These are phyloP conservation scores for Pyrenula massariospora DNA, from an alignment of 495 filamentous ascomycete species.

Conservation along the genomic window DNA sequence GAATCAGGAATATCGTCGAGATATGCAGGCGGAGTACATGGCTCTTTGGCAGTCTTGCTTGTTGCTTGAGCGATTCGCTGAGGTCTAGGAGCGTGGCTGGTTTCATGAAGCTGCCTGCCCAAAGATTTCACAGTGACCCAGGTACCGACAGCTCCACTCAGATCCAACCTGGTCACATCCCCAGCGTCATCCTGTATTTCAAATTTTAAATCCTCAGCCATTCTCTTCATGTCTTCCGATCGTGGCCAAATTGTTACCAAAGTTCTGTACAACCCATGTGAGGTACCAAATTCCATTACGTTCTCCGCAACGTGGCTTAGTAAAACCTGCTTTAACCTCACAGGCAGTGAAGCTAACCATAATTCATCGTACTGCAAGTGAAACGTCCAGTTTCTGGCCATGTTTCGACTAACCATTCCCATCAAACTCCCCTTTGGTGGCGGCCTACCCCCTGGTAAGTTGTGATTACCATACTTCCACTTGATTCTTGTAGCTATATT, in stretches of 20 bases:
- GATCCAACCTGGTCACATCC: constrained; percentile 48
- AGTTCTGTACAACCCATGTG: constrained; percentile 9
- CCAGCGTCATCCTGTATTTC: constrained; percentile 18
- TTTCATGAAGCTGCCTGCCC: constrained; percentile 31
- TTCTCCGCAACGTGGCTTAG: constrained; percentile 52
- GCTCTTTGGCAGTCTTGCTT: constrained; percentile 26
- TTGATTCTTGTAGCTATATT: constrained; percentile 3
- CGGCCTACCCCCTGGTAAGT: constrained; percentile 30
- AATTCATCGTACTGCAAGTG: constrained; percentile 55
- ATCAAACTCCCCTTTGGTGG: constrained; percentile 39
- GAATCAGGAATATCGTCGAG: constrained; percentile 23
- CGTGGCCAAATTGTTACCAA: constrained; percentile 22
- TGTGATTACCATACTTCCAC: constrained; percentile 21
- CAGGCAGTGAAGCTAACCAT: constrained; percentile 52
- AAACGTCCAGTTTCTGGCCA: constrained; percentile 60
- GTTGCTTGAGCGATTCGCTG: constrained; percentile 20
- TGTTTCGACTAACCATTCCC: constrained; percentile 42
- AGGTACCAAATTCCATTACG: constrained; percentile 13
- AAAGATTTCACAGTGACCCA: constrained; percentile 50
- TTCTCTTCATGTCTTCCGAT: constrained; percentile 7
- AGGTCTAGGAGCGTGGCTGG: constrained; percentile 26
- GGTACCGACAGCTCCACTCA: constrained; percentile 47
- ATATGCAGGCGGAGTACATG: constrained; percentile 7
- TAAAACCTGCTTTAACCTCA: constrained; percentile 45
- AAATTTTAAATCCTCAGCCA: constrained; percentile 6